These are phyloP conservation scores for Fennellomyces sp. DNA, from an alignment of 371 early-diverging fungal genomes.

Conservation along the genomic window DNA sequence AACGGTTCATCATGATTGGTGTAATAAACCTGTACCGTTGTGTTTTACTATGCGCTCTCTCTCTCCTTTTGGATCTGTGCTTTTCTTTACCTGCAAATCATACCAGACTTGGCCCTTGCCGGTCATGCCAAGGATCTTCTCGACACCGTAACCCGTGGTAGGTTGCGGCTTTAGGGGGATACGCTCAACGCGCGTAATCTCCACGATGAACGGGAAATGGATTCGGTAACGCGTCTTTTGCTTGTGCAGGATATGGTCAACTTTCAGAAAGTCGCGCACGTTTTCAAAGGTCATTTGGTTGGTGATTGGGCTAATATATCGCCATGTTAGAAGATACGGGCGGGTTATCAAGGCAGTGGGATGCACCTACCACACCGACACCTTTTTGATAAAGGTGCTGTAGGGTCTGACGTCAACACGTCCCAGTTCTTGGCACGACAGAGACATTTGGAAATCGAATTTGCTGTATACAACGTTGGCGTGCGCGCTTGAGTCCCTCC, in stretches of 20 bases:
- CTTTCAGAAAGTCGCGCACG: constrained; percentile 40
- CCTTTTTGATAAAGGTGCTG: constrained; percentile 45
- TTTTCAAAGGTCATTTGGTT: constrained; percentile 43
- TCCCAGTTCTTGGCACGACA: constrained; percentile 26
- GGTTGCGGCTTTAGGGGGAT: constrained; percentile 20
- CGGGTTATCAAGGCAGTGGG: background rate
- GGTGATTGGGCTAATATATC: constrained; percentile 35
- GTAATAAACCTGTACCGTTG: constrained; percentile 22
- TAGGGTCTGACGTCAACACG: constrained; percentile 49
- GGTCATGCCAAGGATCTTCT: constrained; percentile 31
- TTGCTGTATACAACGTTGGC: constrained; percentile 18
- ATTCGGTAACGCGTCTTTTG: constrained; percentile 30
- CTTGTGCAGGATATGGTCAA: constrained; percentile 32
- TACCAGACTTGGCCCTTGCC: constrained; percentile 38
- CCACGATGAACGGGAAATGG: constrained; percentile 38
- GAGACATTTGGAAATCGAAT: constrained; percentile 41
- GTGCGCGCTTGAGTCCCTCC: background rate
- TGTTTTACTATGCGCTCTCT: too few relatives aligned
- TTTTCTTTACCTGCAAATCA: constrained; percentile 32
- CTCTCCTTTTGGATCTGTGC: too few relatives aligned
- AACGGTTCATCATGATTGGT: constrained; percentile 22
- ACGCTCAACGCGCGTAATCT: constrained; percentile 41
- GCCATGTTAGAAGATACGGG: background rate
- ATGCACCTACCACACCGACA: constrained; percentile 46
- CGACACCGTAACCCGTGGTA: constrained; percentile 25